Base-by-base conservation (phyloP, 2,329 filamentous ascomycete genomes). In the Neocatenulostroma microsporum region DNA sequence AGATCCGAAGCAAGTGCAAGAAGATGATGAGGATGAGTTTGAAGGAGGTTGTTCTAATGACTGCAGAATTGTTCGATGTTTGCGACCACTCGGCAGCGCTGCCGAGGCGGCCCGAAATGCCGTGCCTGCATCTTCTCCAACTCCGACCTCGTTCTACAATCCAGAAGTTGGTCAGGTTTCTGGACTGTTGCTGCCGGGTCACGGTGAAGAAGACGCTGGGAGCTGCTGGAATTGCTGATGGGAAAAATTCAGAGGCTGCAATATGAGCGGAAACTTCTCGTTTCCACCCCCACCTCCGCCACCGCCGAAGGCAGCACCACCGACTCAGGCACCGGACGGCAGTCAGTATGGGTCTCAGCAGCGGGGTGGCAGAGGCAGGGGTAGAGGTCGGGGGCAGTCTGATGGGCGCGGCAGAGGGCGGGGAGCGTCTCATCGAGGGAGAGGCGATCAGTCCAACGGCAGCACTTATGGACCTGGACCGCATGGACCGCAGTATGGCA, bases 281-380 rank as follows among this genome's bases (percentile, higher is more conserved):
- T 70, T 69, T 34, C 67, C 67, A n/a, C 67, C 66, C 27, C 67
- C 67, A 21, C 68, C 68, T 25, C 67, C 68, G 25, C 60, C 60
- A 32, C 59, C 60, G 15, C 55, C 57, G 13, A 57, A 55, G 32
- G 34, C 51, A 4, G 31, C 18, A 20, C 32, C 15, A 13, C 27
- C 18, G 28, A 13, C 24, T 25, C 25, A n/a, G n/a, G n/a, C 20
- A 21, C 7, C 12, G 18, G 21, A 25, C 4, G 21, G 19, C 12
- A 14, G 6, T 13, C 26, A 34, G 10, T 26, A 37, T 34, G 13
- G 14, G 13, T 20, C 13, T 19, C 15, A 18, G n/a, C 31, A 31
- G 25, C 25, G 14, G 26, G 27, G 15, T 24, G 61, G 56, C 17
- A 45, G 60, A 48, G 57, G 58, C n/a, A 44, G 49, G 28, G 47